A percentile compares a stretch with the other conserved stretches of the same genome.
These are phyloP conservation scores for Sungouiella blattae DNA, from an alignment of 805 yeast genomes.

Conservation along the genomic window DNA sequence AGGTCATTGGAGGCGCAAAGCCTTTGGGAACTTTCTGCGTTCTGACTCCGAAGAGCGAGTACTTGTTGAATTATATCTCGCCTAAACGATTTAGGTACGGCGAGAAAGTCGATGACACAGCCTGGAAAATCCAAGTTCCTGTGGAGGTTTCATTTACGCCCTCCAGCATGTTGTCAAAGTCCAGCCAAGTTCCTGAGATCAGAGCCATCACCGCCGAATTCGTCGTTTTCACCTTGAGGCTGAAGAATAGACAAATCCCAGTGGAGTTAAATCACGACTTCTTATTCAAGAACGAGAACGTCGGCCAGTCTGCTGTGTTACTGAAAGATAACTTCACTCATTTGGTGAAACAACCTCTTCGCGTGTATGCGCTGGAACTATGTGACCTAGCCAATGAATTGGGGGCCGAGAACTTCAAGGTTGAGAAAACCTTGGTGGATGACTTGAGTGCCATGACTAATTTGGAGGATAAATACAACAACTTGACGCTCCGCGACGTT, in stretches of 20 bases:
- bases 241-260: constrained; percentile 32
- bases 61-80: constrained; percentile 23
- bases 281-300: constrained; percentile 27
- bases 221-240: constrained; percentile 27
- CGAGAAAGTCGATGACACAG: constrained; percentile 2
- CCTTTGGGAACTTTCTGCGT: constrained; percentile 30
- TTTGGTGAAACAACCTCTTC: constrained; percentile 30
- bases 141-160: constrained; percentile 26
- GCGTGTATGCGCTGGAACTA: constrained; percentile 27
- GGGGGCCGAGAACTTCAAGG: constrained; percentile 21
- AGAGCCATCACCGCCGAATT: constrained; percentile 28
- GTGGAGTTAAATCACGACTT: constrained; percentile 33
- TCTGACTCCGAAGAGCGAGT: constrained; percentile 29
- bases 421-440: constrained; percentile 25
- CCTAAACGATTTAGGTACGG: constrained; percentile 16
- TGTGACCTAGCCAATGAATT: constrained; percentile 20
- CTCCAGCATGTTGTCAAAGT: constrained; percentile 14
- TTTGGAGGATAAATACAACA: constrained; percentile 25
- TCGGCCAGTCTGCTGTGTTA: not conserved
- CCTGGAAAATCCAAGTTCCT: constrained; percentile 26
- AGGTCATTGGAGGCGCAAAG: constrained; percentile 28
- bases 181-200: constrained; percentile 21
- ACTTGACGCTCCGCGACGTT: constrained; percentile 20
- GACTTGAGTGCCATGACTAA: constrained; percentile 33
- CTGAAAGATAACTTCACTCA: constrained; percentile 28